phyloP scores from a whole-genome alignment of 495 filamentous ascomycete genomes.

The Evernia prunastri region DNA sequence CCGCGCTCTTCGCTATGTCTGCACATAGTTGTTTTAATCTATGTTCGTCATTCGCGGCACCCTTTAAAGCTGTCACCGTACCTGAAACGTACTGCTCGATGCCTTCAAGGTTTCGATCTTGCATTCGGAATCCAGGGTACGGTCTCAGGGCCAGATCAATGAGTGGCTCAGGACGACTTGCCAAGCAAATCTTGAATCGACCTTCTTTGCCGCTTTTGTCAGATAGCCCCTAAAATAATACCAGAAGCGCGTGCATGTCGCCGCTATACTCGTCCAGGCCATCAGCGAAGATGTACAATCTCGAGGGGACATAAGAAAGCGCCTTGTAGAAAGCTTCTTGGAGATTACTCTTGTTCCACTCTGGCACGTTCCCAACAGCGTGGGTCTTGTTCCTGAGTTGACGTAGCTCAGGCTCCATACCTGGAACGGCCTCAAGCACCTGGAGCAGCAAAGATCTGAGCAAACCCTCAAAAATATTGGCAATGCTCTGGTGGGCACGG shows the following conservation, averaged over 20 bases:
- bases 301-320: not conserved
- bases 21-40: not conserved
- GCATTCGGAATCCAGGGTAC: not conserved
- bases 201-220: not conserved
- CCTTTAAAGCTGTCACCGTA: too few relatives aligned
- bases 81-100: not conserved
- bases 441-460: not conserved
- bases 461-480: constrained; percentile 2
- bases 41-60: not conserved
- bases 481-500: not conserved
- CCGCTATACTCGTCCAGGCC: not conserved
- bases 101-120: not conserved
- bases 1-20: not conserved
- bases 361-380: too few relatives aligned
- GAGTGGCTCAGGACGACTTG: not conserved
- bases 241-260: not conserved
- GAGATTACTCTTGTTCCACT: too few relatives aligned
- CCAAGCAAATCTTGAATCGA: not conserved
- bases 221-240: not conserved
- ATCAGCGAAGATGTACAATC: not conserved
- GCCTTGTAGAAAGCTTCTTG: not conserved
- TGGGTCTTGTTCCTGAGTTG: too few relatives aligned
- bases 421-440: not conserved
- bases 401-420: too few relatives aligned
- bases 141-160: not conserved